These are phyloP conservation scores for Jackrogersella multiformis DNA, from an alignment of 495 filamentous ascomycete species.

Conservation along the genomic window DNA sequence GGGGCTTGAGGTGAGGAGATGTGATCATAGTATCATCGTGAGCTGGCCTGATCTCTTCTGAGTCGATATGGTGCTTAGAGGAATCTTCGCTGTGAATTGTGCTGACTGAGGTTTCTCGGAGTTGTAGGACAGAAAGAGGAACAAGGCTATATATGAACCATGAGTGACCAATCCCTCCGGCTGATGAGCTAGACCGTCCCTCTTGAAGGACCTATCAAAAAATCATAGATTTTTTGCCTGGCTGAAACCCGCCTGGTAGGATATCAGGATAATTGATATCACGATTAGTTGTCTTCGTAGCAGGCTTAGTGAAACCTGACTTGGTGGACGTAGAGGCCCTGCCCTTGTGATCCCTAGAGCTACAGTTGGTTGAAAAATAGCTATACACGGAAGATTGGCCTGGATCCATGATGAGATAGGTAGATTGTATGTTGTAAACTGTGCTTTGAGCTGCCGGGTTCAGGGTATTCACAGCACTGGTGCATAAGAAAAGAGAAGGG, in stretches of 20 bases:
- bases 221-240: constrained; percentile 42
- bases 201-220: constrained; percentile 8
- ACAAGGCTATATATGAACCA: background rate
- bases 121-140: background rate
- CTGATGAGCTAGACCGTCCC: background rate
- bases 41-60: background rate
- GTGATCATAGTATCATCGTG: background rate
- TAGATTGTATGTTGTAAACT: background rate
- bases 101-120: background rate
- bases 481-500: background rate
- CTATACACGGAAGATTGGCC: constrained; percentile 20
- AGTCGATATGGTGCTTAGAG: background rate
- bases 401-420: constrained; percentile 21
- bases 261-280: constrained; percentile 42
- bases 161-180: background rate
- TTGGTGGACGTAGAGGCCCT: background rate
- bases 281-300: background rate
- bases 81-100: background rate
- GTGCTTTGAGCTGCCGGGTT: background rate
- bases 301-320: constrained; percentile 3
- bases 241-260: constrained; percentile 41
- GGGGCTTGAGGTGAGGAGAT: background rate
- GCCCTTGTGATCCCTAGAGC: constrained; percentile 1
- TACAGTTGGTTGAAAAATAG: background rate
- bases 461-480: background rate